Conservation (phyloP, 108 stramenopile species). For the Skeletonema tropicum region DNA sequence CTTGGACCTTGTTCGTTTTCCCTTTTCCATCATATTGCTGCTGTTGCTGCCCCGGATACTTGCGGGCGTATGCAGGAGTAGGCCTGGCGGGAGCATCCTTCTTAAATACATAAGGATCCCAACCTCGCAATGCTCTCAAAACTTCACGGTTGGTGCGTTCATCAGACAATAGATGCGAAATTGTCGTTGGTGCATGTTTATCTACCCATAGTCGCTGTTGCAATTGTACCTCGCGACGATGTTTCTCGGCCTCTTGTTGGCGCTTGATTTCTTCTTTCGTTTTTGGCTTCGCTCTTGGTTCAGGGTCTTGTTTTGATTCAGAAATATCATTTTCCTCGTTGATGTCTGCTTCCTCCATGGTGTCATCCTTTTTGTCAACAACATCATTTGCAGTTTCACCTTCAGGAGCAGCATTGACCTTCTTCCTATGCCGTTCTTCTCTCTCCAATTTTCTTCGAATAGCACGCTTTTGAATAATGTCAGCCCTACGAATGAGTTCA, state of each 20-base stretch:
- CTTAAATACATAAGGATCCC: slow-evolving; percentile 97
- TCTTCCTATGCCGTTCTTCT: slow-evolving; percentile 22
- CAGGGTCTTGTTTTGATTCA: not conserved
- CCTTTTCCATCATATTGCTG: slow-evolving; percentile 29
- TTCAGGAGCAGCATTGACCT: not conserved
- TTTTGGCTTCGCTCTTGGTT: not conserved
- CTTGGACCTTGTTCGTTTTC: slow-evolving; percentile 13
- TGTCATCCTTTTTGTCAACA: slow-evolving; percentile 15
- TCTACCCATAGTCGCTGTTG: slow-evolving; percentile 82
- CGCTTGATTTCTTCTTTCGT: slow-evolving; percentile 6
- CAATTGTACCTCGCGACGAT: slow-evolving; percentile 29
- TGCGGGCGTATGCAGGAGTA: slow-evolving; percentile 7
- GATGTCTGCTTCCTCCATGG: slow-evolving; percentile 12
- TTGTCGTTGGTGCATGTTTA: slow-evolving; percentile 90
- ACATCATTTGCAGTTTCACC: not conserved
- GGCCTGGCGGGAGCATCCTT: slow-evolving; percentile 66
- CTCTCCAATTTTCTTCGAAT: slow-evolving; percentile 41
- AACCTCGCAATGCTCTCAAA: slow-evolving; percentile 80
- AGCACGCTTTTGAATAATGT: slow-evolving; percentile 43
- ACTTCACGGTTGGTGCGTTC: slow-evolving; percentile 96
- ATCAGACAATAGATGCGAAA: slow-evolving; percentile 90
- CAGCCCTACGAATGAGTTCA: slow-evolving; percentile 53
- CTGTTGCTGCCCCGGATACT: slow-evolving; percentile 8
- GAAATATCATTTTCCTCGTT: not conserved
- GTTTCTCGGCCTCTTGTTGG: not conserved